phyloP scores from a whole-genome alignment of 2,329 filamentous ascomycete species.

The Cladobotryum mycophilum region DNA sequence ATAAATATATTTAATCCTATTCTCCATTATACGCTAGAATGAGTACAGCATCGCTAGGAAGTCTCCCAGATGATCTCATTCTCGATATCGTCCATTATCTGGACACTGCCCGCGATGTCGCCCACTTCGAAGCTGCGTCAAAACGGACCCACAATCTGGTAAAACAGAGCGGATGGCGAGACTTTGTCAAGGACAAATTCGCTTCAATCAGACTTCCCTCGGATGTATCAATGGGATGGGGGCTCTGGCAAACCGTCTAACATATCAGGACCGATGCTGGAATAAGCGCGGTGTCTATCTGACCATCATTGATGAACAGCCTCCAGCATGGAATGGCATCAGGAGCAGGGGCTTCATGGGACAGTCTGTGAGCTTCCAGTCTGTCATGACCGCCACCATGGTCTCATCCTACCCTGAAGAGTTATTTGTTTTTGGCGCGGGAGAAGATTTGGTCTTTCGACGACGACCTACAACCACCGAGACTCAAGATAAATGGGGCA shows the following conservation, averaged over 20 bases:
- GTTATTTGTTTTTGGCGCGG: constrained; percentile 44
- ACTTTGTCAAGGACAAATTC: constrained; percentile 42
- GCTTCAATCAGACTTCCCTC: constrained; percentile 31
- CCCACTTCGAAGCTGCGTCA: constrained; percentile 35
- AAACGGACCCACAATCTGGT: constrained; percentile 34
- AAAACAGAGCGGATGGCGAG: constrained; percentile 40
- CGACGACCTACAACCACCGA: constrained; percentile 25
- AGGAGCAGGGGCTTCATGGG: constrained; percentile 15
- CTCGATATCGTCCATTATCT: constrained; percentile 42
- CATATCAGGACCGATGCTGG: constrained; percentile 48
- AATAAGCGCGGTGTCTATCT: constrained; percentile 40
- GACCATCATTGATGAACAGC: constrained; percentile 19
- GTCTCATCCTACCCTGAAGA: constrained; percentile 34
- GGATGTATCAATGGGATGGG: constrained; percentile 26
- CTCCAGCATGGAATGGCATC: constrained; percentile 12
- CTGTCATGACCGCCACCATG: constrained; percentile 41
- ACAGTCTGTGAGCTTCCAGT: constrained; percentile 37
- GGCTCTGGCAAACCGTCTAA: constrained; percentile 38
- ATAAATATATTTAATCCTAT: too few relatives aligned
- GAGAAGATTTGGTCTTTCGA: constrained; percentile 44
- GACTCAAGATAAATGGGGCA: constrained; percentile 28
- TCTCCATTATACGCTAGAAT: constrained; percentile 12
- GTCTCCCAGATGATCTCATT: constrained; percentile 45
- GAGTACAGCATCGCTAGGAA: constrained; percentile 29
- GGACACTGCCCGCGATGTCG: constrained; percentile 42